Base-by-base conservation (phyloP, 1,284 basidiomycete genomes). In the Bjerkandera adusta region DNA sequence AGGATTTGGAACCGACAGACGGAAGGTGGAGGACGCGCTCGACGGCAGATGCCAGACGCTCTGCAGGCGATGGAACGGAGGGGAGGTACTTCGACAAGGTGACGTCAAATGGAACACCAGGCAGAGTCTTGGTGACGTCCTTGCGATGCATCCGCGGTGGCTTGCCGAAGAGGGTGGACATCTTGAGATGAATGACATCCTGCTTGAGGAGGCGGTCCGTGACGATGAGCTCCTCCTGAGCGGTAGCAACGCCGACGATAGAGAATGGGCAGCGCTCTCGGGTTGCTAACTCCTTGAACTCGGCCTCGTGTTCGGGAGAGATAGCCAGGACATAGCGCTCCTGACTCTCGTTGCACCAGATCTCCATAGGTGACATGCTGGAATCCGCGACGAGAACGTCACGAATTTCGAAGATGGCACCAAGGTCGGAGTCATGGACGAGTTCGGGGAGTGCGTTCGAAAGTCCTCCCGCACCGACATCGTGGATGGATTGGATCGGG, bases 291-390 rank as follows among this genome's bases (percentile, higher is more conserved):
- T 62, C 69, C 62, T 85, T 82, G 67, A 99, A 98, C 10, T 66
- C 59, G 13, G 72, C 66, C 13, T 75, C 67, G 48, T 73, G 74
- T 29, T 81, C 76, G 3, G 81, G 78, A 1, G 78, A 77, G 50
- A 97, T 79, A 13, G 93, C 97, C 25, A 99, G 78, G 26, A 99
- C 97, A 63, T 99, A 99, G 36, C 97, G 85, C 64, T 99, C 96
- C 71, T 99, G 96, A 55, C 86, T 91, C 70, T 99, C 97, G 68
- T 99, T 99, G 68, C 97, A 99, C 96, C 96, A 99, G 51, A 99
- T 98, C 71, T 98, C 96, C 94, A 99, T 97, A 0, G 96, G 97
- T 7, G 91, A 95, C 92, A 99, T 93, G 37, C 87, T 85, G 25
- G 81, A 77, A 66, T 99, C 97, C 30, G 93, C 96, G 36, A 97